Base-by-base conservation (phyloP, 2,329 filamentous ascomycete genomes). In the Diaporthe humulicola region DNA sequence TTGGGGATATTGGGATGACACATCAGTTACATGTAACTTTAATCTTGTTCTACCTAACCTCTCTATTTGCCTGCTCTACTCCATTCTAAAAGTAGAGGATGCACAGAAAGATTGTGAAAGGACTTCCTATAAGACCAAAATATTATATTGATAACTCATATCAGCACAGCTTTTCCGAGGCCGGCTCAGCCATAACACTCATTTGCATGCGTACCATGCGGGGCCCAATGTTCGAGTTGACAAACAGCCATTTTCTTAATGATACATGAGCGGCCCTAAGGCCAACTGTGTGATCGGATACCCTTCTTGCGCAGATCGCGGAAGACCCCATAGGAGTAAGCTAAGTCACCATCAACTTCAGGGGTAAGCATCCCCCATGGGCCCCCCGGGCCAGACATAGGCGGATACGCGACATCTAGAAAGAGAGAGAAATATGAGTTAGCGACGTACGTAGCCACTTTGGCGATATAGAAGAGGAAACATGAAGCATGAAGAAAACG, bases 271-370 rank as follows among this genome's bases (percentile, higher is more conserved):
- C 7, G 22, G 45, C 10, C 57, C 58, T 61, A 61, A 42, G 58
- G 58, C 58, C 38, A 61, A 45, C 58, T 61, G n/a, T 61, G 58
- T 19, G 58, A 61, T 30, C 58, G 38, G 30, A 45, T 61, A 22
- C 58, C 58, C 38, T 61, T 61, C 38, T 45, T 42, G 4, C 58
- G 58, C 9, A 61, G 8, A 45, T 61, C 58, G 10, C 58, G 58
- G n/a, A 61, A 61, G 38, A 61, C 38, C 4, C 8, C 40, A 5
- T 61, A 61, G 12, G 58, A 61, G 25, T 19, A 61, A 10, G 38
- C 38, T 15, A 61, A 28, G 57, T 61, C 57, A 30, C 57, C 57
- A 42, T 28, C n/a, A 12, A 42, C 28, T 28, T 15, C 36, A 42
- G 38, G n/a, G n/a, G 22, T 15, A 17, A 61, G 36, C 1, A 19